A percentile compares a stretch with the other conserved stretches of the same genome.
Conservation (phyloP, 345 rosid species). For the Rhodomyrtus tomentosa region DNA sequence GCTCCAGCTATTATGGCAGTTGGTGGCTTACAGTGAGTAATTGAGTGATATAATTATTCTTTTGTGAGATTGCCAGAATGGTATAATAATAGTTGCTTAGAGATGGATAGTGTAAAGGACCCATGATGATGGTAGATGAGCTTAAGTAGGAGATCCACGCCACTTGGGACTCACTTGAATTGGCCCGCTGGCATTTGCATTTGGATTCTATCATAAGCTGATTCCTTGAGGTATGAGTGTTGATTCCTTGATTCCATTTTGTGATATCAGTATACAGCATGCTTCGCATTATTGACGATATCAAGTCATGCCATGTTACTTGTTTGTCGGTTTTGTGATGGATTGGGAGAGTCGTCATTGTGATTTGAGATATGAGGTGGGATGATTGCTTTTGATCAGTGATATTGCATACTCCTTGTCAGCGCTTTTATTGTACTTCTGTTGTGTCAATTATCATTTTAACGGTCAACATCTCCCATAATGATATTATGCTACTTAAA, state of each 20-base stretch:
- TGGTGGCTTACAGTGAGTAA: not conserved
- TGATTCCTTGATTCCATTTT: not conserved
- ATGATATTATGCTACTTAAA: not conserved
- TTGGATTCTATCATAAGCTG: not conserved
- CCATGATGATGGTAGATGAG: rapidly evolving
- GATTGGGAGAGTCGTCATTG: not conserved
- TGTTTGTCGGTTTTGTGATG: not conserved
- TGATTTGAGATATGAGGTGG: not conserved
- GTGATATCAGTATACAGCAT: not conserved
- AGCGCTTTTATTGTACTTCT: not conserved
- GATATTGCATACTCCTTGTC: not conserved
- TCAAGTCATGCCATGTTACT: not conserved
- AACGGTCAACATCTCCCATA: too few relatives aligned
- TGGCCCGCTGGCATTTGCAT: not conserved
- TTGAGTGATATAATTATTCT: not conserved
- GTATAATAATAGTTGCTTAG: not conserved
- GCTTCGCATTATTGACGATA: not conserved
- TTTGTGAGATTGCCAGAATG: not conserved
- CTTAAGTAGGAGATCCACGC: not conserved
- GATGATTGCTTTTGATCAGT: not conserved
- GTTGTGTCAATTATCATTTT: too few relatives aligned
- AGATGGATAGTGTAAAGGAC: not conserved
- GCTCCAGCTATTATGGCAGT: not conserved
- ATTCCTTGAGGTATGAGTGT: not conserved
- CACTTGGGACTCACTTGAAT: not conserved